These are phyloP conservation scores for Paraphaeosphaeria sporulosa DNA, from an alignment of 2,329 filamentous ascomycete genomes.

Conservation along the genomic window DNA sequence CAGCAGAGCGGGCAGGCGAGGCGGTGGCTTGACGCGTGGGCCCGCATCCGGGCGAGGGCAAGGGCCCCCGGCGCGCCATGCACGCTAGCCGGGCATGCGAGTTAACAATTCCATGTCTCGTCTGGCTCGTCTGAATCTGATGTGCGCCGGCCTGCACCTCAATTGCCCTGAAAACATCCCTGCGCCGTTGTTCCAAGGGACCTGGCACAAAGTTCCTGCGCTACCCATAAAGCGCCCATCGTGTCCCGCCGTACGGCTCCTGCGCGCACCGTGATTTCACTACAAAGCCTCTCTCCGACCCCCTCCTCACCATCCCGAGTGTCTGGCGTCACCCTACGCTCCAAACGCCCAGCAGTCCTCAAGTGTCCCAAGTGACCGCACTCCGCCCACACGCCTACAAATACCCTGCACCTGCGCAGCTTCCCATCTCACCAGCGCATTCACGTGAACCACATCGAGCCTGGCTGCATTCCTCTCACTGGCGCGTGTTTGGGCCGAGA, in stretches of 20 bases:
- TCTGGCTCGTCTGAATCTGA: not conserved
- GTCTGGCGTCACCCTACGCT: constrained; percentile 2
- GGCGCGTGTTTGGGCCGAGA: constrained; percentile 38
- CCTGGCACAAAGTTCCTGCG: constrained; percentile 5
- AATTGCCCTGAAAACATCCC: constrained; percentile 9
- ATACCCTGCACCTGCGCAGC: constrained; percentile 4
- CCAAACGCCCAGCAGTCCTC: not conserved
- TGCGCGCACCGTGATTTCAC: constrained; percentile 8
- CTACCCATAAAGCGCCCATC: constrained; percentile 12
- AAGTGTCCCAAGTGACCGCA: not conserved
- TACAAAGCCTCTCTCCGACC: not conserved
- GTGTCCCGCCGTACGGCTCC: not conserved
- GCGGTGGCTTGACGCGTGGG: constrained; percentile 6
- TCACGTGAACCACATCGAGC: constrained; percentile 30
- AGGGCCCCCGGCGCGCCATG: constrained; percentile 1
- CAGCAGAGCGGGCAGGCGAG: not conserved
- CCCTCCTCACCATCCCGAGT: not conserved
- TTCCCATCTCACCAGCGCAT: constrained; percentile 11
- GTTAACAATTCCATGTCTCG: constrained; percentile 8
- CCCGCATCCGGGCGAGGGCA: not conserved
- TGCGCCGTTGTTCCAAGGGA: constrained; percentile 8
- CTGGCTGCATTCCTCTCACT: constrained; percentile 37
- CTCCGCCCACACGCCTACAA: not conserved
- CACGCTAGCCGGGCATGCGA: not conserved
- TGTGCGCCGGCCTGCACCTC: constrained; percentile 1